Conservation (phyloP, 23 red algal species). For the Gracilaria domingensis region DNA sequence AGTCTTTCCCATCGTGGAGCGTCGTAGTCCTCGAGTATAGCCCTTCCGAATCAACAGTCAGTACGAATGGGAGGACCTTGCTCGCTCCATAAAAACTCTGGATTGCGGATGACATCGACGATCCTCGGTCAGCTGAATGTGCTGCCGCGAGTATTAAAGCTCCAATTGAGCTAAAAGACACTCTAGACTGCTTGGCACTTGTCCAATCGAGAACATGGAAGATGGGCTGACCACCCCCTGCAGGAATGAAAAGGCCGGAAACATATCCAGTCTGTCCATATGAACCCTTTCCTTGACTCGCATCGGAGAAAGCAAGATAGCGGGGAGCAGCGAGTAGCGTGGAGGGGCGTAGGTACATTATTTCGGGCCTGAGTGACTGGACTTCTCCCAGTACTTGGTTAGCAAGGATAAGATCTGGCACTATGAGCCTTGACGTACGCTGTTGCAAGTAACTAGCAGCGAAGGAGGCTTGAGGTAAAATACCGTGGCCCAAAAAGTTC, state of each 20-base stretch:
- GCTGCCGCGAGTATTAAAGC: slow-evolving; percentile 47
- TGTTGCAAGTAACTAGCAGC: slow-evolving; percentile 52
- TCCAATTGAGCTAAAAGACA: slow-evolving; percentile 41
- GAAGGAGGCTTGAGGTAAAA: slow-evolving; percentile 47
- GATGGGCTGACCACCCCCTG: slow-evolving; percentile 8
- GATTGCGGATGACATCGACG: slow-evolving; percentile 3
- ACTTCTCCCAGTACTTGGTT: slow-evolving; percentile 23
- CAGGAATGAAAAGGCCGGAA: slow-evolving; percentile 48
- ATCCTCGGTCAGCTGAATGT: slow-evolving; percentile 26
- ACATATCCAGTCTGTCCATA: slow-evolving; percentile 67
- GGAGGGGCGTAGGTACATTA: slow-evolving; percentile 1
- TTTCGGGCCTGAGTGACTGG: neutral
- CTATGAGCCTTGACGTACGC: neutral
- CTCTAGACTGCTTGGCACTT: slow-evolving; percentile 46
- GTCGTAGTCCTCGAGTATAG: slow-evolving; percentile 40
- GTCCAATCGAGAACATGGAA: slow-evolving; percentile 55
- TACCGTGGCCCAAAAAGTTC: slow-evolving; percentile 41
- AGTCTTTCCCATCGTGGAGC: slow-evolving; percentile 53
- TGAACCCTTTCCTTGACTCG: slow-evolving; percentile 43
- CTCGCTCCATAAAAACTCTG: slow-evolving; percentile 24
- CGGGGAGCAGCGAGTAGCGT: neutral
- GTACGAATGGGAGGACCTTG: slow-evolving; percentile 2
- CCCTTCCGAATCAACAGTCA: slow-evolving; percentile 35
- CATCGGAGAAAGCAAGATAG: slow-evolving; percentile 60
- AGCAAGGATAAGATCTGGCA: slow-evolving; percentile 31